Percentiles rank a stretch among this genome's conserved stretches.
Conservation (phyloP, 495 filamentous ascomycete species). For the Penicillium cataractarum region DNA sequence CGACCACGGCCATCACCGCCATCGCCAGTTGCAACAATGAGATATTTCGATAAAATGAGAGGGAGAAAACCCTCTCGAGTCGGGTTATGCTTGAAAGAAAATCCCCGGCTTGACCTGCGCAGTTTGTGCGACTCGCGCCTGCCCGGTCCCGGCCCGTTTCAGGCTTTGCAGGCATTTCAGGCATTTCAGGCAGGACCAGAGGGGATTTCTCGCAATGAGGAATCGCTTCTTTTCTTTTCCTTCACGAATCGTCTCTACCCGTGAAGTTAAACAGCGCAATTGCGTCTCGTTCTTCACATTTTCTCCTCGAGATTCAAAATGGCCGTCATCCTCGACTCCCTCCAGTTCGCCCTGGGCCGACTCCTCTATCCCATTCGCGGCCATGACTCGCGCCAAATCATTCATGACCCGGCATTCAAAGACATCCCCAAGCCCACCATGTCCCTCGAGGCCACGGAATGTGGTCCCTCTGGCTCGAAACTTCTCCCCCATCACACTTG, state of each 20-base stretch:
- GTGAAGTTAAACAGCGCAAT: neutral
- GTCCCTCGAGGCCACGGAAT: constrained; percentile 43
- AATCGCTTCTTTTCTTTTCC: constrained; percentile 1
- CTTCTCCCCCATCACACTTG: constrained; percentile 43
- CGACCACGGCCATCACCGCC: neutral
- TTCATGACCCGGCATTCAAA: constrained; percentile 30
- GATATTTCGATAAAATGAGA: neutral
- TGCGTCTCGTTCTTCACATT: neutral
- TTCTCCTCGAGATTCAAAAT: constrained; percentile 5
- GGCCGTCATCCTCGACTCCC: constrained; percentile 24
- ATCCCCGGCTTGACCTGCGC: neutral
- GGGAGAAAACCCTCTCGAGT: neutral
- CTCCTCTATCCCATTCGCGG: constrained; percentile 32
- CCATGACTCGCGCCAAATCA: constrained; percentile 36
- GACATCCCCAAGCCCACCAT: constrained; percentile 43
- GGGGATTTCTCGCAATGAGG: neutral
- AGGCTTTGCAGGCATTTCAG: constrained; percentile 16
- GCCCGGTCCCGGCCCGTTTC: constrained; percentile 35
- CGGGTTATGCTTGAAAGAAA: neutral
- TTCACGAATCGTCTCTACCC: no score
- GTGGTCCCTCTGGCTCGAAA: constrained; percentile 39
- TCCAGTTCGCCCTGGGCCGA: constrained; percentile 27
- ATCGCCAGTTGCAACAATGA: neutral
- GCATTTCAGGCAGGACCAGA: neutral
- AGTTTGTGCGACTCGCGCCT: constrained; percentile 2